Base-by-base conservation (phyloP, 768 basidiomycete species). In the Vishniacozyma victoriae region DNA sequence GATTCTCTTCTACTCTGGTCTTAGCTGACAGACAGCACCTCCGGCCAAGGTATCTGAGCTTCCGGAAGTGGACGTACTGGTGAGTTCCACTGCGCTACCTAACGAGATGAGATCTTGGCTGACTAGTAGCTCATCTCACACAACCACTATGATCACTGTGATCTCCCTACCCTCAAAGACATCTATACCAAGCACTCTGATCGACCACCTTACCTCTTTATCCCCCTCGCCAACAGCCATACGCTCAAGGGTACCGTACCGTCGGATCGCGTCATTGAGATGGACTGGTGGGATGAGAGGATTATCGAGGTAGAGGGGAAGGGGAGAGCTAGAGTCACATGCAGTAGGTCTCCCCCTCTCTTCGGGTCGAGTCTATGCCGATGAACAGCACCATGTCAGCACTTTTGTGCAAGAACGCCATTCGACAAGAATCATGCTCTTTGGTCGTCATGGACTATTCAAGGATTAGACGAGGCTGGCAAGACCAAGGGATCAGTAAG, bases 381-480 rank as follows among this genome's bases (percentile, higher is more conserved):
- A 7, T 23, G 0, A 25, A 39, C 18, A 66, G 64, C 64, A 5
- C 64, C 64, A 2, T 48, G 76, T 25, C 85, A 86, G 65, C 85
- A 86, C 68, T 76, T 78, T 53, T 78, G 80, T 3, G 78, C 77
- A 2, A 74, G 82, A 36, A 66, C 71, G 0, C 25, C 76, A 3
- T 72, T 72, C 36, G 83, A 85, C 63, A 69, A 74, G 39, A 80
- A 77, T 69, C 76, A 77, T 47, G 76, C 79, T 0, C 76, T 85
- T 7, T 86, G 84, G 84, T 76, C 79, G 0, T 78, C 78, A 29
- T 86, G 83, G 83, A 78, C 74, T 33, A 69, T 85, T 18, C 77
- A 81, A 57, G 55, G 45, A 20, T 35, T 41, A 19, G 40, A 24
- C 44, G 19, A 41, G 36, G 15, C 33, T 36, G 19, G 23, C n/a